Conservation (phyloP, 768 basidiomycete genomes). For the Mycena galericulata region DNA sequence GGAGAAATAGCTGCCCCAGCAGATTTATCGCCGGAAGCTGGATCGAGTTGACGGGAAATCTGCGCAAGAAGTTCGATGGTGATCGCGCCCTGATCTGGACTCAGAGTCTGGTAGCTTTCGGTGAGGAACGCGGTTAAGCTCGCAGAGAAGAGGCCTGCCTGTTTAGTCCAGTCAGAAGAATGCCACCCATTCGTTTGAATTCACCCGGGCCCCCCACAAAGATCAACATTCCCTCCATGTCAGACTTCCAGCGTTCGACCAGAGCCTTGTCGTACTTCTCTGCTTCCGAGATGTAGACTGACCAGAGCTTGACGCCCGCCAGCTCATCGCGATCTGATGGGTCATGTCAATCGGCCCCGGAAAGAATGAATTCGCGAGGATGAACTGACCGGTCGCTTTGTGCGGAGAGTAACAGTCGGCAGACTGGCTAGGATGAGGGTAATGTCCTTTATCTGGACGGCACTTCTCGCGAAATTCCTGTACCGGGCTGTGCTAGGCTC, state of each 20-base stretch:
- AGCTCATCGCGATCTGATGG: neutral
- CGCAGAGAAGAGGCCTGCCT: neutral
- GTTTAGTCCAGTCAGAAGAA: neutral
- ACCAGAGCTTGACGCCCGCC: constrained; percentile 16
- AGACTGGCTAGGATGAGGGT: no score
- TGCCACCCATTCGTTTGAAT: neutral
- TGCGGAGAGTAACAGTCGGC: no score
- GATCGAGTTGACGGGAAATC: neutral
- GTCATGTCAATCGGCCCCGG: no score
- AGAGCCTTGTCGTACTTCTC: constrained; percentile 20
- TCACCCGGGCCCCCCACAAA: constrained; percentile 10
- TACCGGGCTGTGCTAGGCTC: no score
- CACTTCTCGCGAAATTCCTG: no score
- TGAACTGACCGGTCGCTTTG: no score
- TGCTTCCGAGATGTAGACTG: constrained; percentile 13
- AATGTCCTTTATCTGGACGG: no score
- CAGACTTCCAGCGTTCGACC: constrained; percentile 21
- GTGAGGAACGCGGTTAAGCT: neutral
- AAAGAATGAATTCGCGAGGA: no score
- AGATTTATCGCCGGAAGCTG: neutral
- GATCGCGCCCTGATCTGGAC: neutral
- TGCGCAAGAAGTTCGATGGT: neutral
- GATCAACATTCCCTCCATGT: no score
- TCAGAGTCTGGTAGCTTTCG: neutral
- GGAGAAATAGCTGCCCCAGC: neutral